Base-by-base conservation (phyloP, 2,329 filamentous ascomycete species). In the Aspergillus ruber region DNA sequence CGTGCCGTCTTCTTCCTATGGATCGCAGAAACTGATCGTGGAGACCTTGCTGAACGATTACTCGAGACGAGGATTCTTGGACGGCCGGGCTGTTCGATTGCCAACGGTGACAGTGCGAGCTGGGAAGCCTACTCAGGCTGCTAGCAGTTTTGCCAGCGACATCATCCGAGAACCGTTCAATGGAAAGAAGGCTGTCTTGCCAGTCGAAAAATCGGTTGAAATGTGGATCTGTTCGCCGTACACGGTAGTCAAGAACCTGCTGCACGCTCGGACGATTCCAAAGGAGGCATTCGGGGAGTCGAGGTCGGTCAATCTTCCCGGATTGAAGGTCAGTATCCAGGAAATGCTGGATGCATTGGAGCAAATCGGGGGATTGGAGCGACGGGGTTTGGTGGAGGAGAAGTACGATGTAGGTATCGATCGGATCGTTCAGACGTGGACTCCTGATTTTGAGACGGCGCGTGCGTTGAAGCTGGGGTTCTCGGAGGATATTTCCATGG, bases 401-500 rank as follows among this genome's bases (percentile, higher is more conserved):
- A 75, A 76, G 63, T 74, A 72, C 49, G 74, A 81, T 55, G 71
- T 72, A 25, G 74, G 67, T 20, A 67, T 79, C 49, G 79, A 82
- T 64, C 69, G 70, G 53, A 81, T 84, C 49, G 64, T 84, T 61
- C 72, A 79, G 53, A 79, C 78, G 50, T 84, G 81, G 81, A 75
- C 79, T 9, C 73, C 75, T 50, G 74, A 76, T 47, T 77, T 82
- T 56, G 78, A 82, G 56, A 76, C 68, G 6, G 61, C 66, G 1
- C 74, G 76, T 51, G 83, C 82, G 3, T 69, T 73, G 49, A 62
- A 67, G 7, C 60, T 86, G 57, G 69, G 71, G 4, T 73, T 74
- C 51, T 55, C 57, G 42, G 65, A 63, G 43, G 71, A 74, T 60
- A 61, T 70, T 44, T 55, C 69, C 0, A 66, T 73, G 53, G 49